These are phyloP conservation scores for Botrytis aclada DNA, from an alignment of 2,329 filamentous ascomycete species.

Conservation along the genomic window DNA sequence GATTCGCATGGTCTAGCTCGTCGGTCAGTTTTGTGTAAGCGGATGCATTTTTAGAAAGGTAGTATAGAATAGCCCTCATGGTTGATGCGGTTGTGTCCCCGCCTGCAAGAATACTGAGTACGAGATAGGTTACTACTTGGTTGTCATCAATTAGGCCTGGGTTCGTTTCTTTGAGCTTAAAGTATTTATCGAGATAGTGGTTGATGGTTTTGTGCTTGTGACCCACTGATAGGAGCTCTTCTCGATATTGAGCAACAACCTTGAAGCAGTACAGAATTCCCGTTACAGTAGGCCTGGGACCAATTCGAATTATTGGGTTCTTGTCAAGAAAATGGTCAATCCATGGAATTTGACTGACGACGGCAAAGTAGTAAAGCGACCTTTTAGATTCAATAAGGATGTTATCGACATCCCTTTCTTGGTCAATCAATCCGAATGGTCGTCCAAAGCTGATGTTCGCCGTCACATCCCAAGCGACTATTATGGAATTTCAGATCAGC, in stretches of 20 bases:
- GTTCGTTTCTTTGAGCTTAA: background rate
- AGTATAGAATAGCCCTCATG: conserved; percentile 2
- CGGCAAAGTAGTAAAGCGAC: conserved; percentile 6
- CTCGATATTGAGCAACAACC: background rate
- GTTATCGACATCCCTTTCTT: conserved; percentile 2
- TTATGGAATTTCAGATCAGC: background rate
- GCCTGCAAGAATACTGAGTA: background rate
- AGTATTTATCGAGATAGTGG: background rate
- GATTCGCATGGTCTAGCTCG: conserved; percentile 1
- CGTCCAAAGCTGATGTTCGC: conserved; percentile 5
- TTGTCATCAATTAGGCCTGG: background rate
- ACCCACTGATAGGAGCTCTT: background rate
- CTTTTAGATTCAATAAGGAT: background rate
- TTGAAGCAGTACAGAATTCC: background rate
- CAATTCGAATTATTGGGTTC: background rate
- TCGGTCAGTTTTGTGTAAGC: background rate
- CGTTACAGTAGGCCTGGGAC: background rate
- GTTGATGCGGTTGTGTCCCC: background rate
- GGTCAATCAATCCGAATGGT: conserved; percentile 4
- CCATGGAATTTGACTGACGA: conserved; percentile 13
- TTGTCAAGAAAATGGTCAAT: conserved; percentile 5
- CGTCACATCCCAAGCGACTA: conserved; percentile 2
- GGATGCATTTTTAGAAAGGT: background rate
- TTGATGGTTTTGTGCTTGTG: background rate
- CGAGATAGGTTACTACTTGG: conserved; percentile 1